These are phyloP conservation scores for Trichosporon faecale DNA, from an alignment of 1,284 basidiomycete species.

Conservation along the genomic window DNA sequence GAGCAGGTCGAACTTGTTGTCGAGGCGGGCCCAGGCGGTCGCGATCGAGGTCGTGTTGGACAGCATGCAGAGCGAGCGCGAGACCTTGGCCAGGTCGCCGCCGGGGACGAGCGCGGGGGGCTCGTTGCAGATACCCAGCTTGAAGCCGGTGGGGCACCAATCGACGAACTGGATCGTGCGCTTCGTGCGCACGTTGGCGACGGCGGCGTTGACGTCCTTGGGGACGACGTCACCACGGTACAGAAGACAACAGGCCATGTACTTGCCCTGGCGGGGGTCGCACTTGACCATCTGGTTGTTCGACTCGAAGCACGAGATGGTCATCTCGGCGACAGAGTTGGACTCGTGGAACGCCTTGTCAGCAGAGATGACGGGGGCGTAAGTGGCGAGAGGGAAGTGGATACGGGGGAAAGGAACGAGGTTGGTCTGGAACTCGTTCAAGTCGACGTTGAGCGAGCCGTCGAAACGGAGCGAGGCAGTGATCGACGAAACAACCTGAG, in stretches of 20 bases:
- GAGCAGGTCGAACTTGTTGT: constrained; percentile 98
- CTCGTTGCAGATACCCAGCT: constrained; percentile 95
- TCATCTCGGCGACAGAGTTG: constrained; percentile 98
- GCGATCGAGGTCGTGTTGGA: constrained; percentile 70
- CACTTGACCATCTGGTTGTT: constrained; percentile 99
- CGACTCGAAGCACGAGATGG: constrained; percentile 94
- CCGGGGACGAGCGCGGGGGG: constrained; percentile 85
- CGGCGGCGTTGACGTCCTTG: constrained; percentile 92
- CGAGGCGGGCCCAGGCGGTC: constrained; percentile 88
- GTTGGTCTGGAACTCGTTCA: constrained; percentile 99
- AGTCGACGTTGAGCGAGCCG: constrained; percentile 94
- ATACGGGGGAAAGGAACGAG: constrained; percentile 96
- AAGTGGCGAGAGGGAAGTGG: constrained; percentile 96
- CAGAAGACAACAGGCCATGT: constrained; percentile 87
- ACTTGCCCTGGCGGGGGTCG: constrained; percentile 93
- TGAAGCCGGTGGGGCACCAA: constrained; percentile 99
- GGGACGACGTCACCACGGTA: constrained; percentile 97
- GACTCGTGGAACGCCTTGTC: constrained; percentile 82
- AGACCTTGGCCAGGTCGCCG: constrained; percentile 91
- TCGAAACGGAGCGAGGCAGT: constrained; percentile 97
- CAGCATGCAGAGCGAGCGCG: constrained; percentile 94
- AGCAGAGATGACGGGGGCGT: constrained; percentile 86
- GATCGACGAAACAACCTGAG: constrained; percentile 96
- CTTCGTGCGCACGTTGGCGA: constrained; percentile 94
- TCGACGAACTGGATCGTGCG: constrained; percentile 90